Evolutionary conservation across 2,329 filamentous ascomycete species (phyloP).

Genomic region (Neonectria sp.): DNA sequence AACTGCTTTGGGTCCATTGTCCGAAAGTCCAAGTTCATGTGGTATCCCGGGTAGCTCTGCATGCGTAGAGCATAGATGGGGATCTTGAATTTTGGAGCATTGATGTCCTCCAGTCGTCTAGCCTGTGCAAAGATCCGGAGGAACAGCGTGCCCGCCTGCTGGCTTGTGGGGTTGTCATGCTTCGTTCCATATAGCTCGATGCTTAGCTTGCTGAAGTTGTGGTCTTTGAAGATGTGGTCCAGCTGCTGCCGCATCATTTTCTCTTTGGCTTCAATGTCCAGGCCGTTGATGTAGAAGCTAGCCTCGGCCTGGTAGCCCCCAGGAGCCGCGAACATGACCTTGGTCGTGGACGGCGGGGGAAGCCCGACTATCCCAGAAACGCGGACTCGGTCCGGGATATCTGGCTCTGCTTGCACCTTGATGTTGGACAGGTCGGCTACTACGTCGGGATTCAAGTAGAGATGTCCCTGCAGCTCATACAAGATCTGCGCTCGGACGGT

Average conservation of each 20-base stretch:
- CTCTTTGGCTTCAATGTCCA: slow-evolving; percentile 60
- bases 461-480: slow-evolving; percentile 62
- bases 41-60: slow-evolving; percentile 60
- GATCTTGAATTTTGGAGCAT: slow-evolving; percentile 54
- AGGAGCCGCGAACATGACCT: slow-evolving; percentile 60
- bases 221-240: slow-evolving; percentile 51
- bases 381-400: slow-evolving; percentile 48
- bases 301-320: slow-evolving; percentile 62
- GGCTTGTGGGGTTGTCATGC: slow-evolving; percentile 57
- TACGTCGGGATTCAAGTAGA: slow-evolving; percentile 62
- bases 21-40: slow-evolving; percentile 61
- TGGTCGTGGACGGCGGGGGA: slow-evolving; percentile 51
- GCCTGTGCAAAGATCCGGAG: slow-evolving; percentile 65
- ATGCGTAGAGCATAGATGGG: slow-evolving; percentile 57
- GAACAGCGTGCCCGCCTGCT: slow-evolving; percentile 64
- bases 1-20: slow-evolving; percentile 60
- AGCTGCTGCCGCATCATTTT: slow-evolving; percentile 59
- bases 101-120: slow-evolving; percentile 51
- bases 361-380: slow-evolving; percentile 49
- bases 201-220: slow-evolving; percentile 55
- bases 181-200: slow-evolving; percentile 55
- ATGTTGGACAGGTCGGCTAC: slow-evolving; percentile 57
- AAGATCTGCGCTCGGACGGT: slow-evolving; percentile 57
- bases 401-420: slow-evolving; percentile 61
- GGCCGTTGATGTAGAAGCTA: slow-evolving; percentile 60